Evolutionary conservation across 306 rosid genomes (phyloP), one percentile per base, ranked within the genome.

Genomic region (Sicyos edulis): DNA sequence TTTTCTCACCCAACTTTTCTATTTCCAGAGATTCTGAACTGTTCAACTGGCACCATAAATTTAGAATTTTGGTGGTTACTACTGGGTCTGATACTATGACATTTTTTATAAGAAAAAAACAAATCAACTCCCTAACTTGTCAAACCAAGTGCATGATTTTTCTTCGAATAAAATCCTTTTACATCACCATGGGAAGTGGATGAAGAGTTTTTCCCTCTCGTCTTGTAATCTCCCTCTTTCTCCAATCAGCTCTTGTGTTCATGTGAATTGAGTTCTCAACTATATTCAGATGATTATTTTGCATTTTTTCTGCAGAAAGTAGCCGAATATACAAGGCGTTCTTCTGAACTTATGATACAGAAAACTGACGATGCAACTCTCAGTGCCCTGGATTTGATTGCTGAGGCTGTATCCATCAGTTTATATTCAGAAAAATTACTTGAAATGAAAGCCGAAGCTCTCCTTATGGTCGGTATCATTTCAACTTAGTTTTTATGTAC

Each of bases 381-480:
- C 59, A 63, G 78, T 66, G 96, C 98, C 71, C 79, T 90, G 44
- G 87, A 87, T 70, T 76, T 82, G 68, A 80, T 87, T 77, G 78
- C 87, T 50, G 84, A 87, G 83, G 97, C 89, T 71, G 67, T 88
- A 76, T 84, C 91, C 52, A 86, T 85, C 72, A 85, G 96, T 80
- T 72, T 74, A 56, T 87, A 86, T 84, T 90, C 97, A 8, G 98
- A 93, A 81, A 87, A 79, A 55, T 84, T 93, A 85, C 91, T 90
- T 71, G 86, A 87, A 86, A 84, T 88, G 91, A 93, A 93, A 81
- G 97, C 88, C 21, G 96, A 91, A 85, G 92, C 96, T 74, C 80
- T 90, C n/a, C 77, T 71, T 82, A 62, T 85, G 92, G 97, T 93
- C 60, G 53, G 85, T 76, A 64, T 61, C 34, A 44, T 76, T 56